Evolutionary conservation across 495 filamentous ascomycete species (phyloP).

Genomic region (Aspergillus egyptiacus): DNA sequence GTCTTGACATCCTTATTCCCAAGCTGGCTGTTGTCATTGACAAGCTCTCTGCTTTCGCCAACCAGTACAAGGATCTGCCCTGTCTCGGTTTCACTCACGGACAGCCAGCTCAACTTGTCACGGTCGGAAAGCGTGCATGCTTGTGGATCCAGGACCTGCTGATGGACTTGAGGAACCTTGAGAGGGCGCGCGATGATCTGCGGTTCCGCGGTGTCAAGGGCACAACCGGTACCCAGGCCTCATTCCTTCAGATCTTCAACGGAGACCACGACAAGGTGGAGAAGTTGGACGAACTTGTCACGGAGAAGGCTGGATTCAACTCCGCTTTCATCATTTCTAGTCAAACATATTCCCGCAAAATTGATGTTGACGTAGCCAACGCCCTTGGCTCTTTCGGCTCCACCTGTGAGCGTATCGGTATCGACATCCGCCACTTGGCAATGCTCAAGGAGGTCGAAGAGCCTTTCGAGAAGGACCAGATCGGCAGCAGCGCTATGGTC

Average conservation of each 20-base stretch:
- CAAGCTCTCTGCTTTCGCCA: conserved; percentile 71
- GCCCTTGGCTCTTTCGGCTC: conserved; percentile 77
- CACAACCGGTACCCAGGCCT: conserved; percentile 72
- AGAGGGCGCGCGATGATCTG: conserved; percentile 65
- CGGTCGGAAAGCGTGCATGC: conserved; percentile 66
- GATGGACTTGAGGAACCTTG: conserved; percentile 79
- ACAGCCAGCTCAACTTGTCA: conserved; percentile 73
- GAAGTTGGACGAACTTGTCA: conserved; percentile 65
- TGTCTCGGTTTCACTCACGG: conserved; percentile 80
- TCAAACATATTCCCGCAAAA: conserved; percentile 81
- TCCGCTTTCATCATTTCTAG: conserved; percentile 67
- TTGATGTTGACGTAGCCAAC: conserved; percentile 75
- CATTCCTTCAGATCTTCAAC: conserved; percentile 77
- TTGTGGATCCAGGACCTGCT: conserved; percentile 87
- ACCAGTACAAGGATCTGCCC: conserved; percentile 62
- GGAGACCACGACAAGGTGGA: conserved; percentile 76
- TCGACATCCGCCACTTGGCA: conserved; percentile 76
- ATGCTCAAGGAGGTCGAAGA: conserved; percentile 82
- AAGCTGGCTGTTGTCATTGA: conserved; percentile 82
- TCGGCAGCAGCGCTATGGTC: conserved; percentile 50
- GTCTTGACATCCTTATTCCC: conserved; percentile 69
- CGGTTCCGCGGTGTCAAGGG: conserved; percentile 81
- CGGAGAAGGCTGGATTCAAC: conserved; percentile 76
- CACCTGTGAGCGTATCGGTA: conserved; percentile 67
- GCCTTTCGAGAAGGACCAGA: conserved; percentile 71